A percentile compares a stretch with the other conserved stretches of the same genome.
Conservation (phyloP, 129 eudicot species). For the Scalesia atractyloides region DNA sequence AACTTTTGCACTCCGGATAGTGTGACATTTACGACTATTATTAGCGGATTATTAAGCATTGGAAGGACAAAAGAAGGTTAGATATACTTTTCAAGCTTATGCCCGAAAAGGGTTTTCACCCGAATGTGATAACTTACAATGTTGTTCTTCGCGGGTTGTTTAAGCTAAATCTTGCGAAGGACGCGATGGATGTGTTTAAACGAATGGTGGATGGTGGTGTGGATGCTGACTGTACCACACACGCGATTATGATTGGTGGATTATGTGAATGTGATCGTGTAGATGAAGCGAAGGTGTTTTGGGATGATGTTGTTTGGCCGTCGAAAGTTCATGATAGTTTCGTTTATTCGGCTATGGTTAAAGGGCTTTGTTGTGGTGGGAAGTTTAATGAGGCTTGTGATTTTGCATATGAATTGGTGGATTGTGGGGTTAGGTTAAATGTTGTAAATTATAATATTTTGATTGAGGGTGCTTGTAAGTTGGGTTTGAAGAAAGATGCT, state of each 20-base stretch:
- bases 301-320: constrained; percentile 85
- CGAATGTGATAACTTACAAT: constrained; percentile 76
- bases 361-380: constrained; percentile 75
- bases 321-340: constrained; percentile 74
- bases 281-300: constrained; percentile 79
- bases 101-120: constrained; percentile 66
- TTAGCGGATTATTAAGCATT: constrained; percentile 54
- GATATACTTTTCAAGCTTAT: constrained; percentile 54
- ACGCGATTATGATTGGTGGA: constrained; percentile 68
- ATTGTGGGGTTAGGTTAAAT: constrained; percentile 65
- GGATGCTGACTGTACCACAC: constrained; percentile 64
- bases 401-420: constrained; percentile 80
- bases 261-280: constrained; percentile 47
- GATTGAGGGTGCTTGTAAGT: constrained; percentile 64
- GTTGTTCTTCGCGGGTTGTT: constrained; percentile 74
- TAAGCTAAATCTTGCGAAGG: constrained; percentile 45
- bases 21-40: constrained; percentile 72
- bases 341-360: constrained; percentile 78
- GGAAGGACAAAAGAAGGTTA: constrained; percentile 61
- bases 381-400: constrained; percentile 74
- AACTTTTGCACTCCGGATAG: constrained; percentile 74
- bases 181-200: constrained; percentile 61
- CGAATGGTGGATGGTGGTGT: constrained; percentile 49
- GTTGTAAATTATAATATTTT: constrained; percentile 75
- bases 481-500: constrained; percentile 74